phyloP scores from a whole-genome alignment of 2,329 filamentous ascomycete genomes.

The Aspergillus brunneoviolaceus region DNA sequence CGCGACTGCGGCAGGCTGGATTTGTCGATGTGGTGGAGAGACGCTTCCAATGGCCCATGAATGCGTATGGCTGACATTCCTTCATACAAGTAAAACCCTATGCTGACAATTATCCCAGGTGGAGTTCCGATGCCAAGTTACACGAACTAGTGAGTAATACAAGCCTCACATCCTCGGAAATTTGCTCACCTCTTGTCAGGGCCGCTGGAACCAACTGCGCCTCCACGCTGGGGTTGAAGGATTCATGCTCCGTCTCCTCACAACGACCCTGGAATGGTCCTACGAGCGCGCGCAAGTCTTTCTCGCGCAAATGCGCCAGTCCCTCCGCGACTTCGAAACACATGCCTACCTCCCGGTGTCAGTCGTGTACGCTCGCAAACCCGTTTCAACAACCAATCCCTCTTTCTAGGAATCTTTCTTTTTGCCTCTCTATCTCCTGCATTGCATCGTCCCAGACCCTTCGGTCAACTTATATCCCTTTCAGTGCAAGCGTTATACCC shows the following conservation, averaged over 20 bases:
- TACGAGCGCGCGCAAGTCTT: constrained; percentile 24
- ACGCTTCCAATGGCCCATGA: constrained; percentile 27
- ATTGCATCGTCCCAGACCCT: background rate
- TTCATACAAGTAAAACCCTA: background rate
- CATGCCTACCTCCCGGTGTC: constrained; percentile 25
- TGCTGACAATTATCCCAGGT: constrained; percentile 8
- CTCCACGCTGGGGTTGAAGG: constrained; percentile 21
- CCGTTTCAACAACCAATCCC: background rate
- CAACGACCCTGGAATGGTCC: constrained; percentile 23
- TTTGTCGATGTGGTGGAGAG: constrained; percentile 28
- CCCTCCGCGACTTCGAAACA: constrained; percentile 20
- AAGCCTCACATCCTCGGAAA: background rate
- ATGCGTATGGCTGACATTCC: constrained; percentile 8
- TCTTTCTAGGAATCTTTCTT: background rate
- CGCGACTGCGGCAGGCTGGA: constrained; percentile 23
- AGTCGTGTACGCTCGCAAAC: constrained; percentile 23
- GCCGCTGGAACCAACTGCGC: constrained; percentile 24
- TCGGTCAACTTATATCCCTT: background rate
- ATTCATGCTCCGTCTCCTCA: constrained; percentile 26
- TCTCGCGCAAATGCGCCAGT: constrained; percentile 25
- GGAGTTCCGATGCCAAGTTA: constrained; percentile 23
- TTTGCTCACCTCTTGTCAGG: constrained; percentile 7
- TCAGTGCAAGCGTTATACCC: background rate
- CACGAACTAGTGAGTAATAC: constrained; percentile 19
- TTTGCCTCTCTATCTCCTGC: background rate